Evolutionary conservation across 768 basidiomycete genomes (phyloP).

Genomic region (Lactifluus volemus): DNA sequence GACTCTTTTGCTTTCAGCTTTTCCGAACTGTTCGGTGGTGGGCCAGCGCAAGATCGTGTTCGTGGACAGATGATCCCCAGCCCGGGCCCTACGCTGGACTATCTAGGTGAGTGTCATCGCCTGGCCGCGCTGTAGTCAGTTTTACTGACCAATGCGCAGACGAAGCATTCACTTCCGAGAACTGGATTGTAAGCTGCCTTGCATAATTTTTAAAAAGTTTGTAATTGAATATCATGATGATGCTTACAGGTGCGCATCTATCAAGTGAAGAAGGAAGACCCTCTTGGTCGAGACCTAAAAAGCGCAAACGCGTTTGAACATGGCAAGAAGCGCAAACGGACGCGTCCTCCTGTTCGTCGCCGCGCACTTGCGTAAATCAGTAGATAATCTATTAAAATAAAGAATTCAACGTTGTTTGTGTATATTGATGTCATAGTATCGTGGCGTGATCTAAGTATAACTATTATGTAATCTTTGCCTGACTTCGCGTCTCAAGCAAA

Average conservation of each 20-base stretch:
- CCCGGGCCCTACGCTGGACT: slow-evolving; percentile 74
- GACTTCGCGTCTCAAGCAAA: no score
- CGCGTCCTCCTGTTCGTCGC: slow-evolving; percentile 57
- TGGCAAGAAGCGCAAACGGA: slow-evolving; percentile 85
- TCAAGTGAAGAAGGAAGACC: slow-evolving; percentile 89
- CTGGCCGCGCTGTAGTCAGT: neutral
- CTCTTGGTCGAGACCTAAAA: slow-evolving; percentile 83
- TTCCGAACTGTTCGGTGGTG: slow-evolving; percentile 75
- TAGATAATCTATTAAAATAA: no score
- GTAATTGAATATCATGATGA: neutral
- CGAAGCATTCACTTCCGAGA: slow-evolving; percentile 98
- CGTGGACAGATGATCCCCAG: slow-evolving; percentile 78
- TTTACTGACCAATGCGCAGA: slow-evolving; percentile 37
- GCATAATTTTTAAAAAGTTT: neutral
- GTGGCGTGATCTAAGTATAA: neutral
- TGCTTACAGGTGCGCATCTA: slow-evolving; percentile 76
- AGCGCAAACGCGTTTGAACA: slow-evolving; percentile 74
- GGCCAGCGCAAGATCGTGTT: slow-evolving; percentile 74
- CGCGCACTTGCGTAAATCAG: slow-evolving; percentile 32
- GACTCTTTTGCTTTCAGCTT: slow-evolving; percentile 43
- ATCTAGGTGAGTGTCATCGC: slow-evolving; percentile 54
- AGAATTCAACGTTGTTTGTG: neutral
- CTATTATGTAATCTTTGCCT: no score
- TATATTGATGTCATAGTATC: neutral
- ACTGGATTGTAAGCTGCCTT: slow-evolving; percentile 79